These are phyloP conservation scores for Phytophthora ramorum DNA, from an alignment of 352 stramenopile species.

Conservation along the genomic window DNA sequence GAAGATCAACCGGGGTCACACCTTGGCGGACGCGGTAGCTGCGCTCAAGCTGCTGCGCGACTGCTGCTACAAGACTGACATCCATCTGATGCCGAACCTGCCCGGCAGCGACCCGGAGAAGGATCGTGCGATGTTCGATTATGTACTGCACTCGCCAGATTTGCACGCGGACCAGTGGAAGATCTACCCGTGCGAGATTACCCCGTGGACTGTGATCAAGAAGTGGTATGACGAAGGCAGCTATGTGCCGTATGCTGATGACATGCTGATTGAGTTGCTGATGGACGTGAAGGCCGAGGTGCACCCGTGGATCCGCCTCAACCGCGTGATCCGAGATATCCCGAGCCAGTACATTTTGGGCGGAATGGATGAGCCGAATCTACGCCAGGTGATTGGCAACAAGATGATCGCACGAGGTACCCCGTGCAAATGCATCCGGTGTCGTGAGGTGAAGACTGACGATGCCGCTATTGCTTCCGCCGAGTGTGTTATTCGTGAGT, in stretches of 20 bases:
- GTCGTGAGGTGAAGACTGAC: conserved; percentile 91
- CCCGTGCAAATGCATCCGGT: conserved; percentile 91
- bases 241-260: conserved; percentile 91
- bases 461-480: conserved; percentile 77
- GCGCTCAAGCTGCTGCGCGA: conserved; percentile 91
- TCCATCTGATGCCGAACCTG: conserved; percentile 95
- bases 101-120: conserved; percentile 84
- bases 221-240: conserved; percentile 90
- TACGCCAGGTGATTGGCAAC: conserved; percentile 90
- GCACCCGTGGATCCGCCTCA: conserved; percentile 95
- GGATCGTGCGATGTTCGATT: conserved; percentile 92
- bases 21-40: conserved; percentile 67
- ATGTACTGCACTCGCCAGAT: conserved; percentile 86
- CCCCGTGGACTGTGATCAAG: conserved; percentile 91
- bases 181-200: conserved; percentile 95
- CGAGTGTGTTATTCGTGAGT: conserved; percentile 78
- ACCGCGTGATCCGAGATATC: conserved; percentile 95
- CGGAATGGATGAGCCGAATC: conserved; percentile 92
- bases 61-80: conserved; percentile 95
- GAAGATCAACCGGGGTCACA: conserved; percentile 93
- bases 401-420: conserved; percentile 80
- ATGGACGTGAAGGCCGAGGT: conserved; percentile 92
- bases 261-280: conserved; percentile 89
- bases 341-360: conserved; percentile 94
- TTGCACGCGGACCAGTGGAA: conserved; percentile 96